A percentile compares a stretch with the other conserved stretches of the same genome.
These are phyloP conservation scores for Sporothrix euskadiensis DNA, from an alignment of 2,329 filamentous ascomycete genomes.

Conservation along the genomic window DNA sequence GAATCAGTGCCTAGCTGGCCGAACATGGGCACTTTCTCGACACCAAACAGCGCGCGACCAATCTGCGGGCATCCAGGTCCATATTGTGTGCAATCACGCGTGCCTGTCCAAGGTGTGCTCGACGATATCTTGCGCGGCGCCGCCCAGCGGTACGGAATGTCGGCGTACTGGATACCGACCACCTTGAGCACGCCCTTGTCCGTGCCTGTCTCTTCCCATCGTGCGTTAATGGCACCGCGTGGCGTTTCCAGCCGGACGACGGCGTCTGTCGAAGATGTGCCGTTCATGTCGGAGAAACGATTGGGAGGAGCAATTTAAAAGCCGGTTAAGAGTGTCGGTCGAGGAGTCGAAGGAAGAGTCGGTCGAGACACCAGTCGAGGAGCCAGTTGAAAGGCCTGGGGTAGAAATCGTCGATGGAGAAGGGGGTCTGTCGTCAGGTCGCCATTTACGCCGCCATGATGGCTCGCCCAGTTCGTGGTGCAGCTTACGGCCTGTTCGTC, in stretches of 20 bases:
- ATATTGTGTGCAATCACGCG: conserved; percentile 11
- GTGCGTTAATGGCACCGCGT: conserved; percentile 32
- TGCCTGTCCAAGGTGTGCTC: not conserved
- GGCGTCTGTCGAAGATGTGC: conserved; percentile 29
- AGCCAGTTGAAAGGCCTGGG: not conserved
- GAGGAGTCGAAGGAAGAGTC: too few species aligned
- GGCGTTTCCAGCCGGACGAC: conserved; percentile 9
- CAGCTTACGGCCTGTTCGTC: not conserved
- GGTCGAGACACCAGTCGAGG: not conserved
- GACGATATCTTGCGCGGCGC: not conserved
- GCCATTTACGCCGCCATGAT: not conserved
- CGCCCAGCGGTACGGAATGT: conserved; percentile 17
- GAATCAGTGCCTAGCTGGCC: conserved; percentile 19
- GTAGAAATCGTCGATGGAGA: not conserved
- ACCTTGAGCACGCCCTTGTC: conserved; percentile 22
- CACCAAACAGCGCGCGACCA: conserved; percentile 17
- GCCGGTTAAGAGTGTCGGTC: not conserved
- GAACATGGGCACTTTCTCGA: conserved; percentile 20
- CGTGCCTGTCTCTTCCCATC: conserved; percentile 35
- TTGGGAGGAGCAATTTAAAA: not conserved
- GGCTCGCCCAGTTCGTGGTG: not conserved
- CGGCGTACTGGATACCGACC: conserved; percentile 13
- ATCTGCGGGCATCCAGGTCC: conserved; percentile 21
- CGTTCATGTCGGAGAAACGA: not conserved
- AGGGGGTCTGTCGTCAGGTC: not conserved